phyloP scores from a whole-genome alignment of 225 moss, liverwort and hornwort species.

The Sphagnum tenellum region DNA sequence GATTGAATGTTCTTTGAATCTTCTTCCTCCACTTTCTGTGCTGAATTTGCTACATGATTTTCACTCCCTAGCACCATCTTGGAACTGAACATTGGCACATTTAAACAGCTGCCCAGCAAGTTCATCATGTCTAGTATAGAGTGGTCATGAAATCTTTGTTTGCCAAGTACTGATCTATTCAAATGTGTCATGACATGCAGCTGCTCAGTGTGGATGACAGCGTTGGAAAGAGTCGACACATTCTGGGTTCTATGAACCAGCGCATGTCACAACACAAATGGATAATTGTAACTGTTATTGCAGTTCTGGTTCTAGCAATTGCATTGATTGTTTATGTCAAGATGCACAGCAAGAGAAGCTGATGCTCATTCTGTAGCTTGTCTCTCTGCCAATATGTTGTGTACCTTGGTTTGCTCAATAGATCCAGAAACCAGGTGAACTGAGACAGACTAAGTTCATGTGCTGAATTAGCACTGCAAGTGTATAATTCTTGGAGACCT shows the following conservation, averaged over 20 bases:
- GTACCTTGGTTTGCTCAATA: too few relatives aligned
- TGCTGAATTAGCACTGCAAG: too few relatives aligned
- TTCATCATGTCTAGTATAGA: not conserved
- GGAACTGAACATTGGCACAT: not conserved
- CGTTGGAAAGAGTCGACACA: conserved; percentile 53
- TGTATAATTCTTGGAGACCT: too few relatives aligned
- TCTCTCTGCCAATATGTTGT: too few relatives aligned
- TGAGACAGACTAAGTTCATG: too few relatives aligned
- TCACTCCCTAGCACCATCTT: too few relatives aligned
- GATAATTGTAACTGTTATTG: conserved; percentile 48
- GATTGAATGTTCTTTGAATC: too few relatives aligned
- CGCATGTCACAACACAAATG: conserved; percentile 72
- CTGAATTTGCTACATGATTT: too few relatives aligned
- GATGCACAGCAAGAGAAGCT: conserved; percentile 8
- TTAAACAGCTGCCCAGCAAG: not conserved
- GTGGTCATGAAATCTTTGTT: conserved; percentile 1
- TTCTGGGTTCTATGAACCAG: conserved; percentile 58
- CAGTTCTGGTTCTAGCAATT: conserved; percentile 47
- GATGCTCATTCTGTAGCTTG: too few relatives aligned
- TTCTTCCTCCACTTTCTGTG: not conserved
- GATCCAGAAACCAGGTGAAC: too few relatives aligned
- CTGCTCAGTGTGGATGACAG: conserved; percentile 64
- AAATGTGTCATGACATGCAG: conserved; percentile 22
- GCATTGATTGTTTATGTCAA: conserved; percentile 46
- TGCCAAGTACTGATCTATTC: not conserved